These are phyloP conservation scores for Persicaria tinctoria DNA, from an alignment of 148 eudicot genomes.

Conservation along the genomic window DNA sequence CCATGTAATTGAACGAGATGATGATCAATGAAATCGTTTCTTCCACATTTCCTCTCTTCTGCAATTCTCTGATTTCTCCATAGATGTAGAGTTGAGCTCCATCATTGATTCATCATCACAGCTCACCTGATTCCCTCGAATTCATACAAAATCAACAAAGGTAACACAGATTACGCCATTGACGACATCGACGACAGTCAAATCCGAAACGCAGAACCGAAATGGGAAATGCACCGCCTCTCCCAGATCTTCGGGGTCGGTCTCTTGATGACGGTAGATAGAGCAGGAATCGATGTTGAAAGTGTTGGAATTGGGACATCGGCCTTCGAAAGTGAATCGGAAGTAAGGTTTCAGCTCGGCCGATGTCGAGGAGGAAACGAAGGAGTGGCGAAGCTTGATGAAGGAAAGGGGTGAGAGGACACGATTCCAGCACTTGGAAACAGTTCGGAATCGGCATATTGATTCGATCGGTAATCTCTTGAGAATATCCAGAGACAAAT, in stretches of 20 bases:
- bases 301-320: background rate
- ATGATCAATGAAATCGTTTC: no score
- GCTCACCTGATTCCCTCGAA: no score
- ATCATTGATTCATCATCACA: no score
- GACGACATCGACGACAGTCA: background rate
- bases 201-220: background rate
- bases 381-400: background rate
- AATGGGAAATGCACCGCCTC: background rate
- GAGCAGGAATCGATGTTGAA: background rate
- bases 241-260: background rate
- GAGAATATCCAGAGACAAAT: background rate
- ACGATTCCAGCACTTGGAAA: background rate
- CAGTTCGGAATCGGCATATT: background rate
- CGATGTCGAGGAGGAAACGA: background rate
- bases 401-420: background rate
- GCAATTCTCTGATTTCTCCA: no score
- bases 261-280: background rate
- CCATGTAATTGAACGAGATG: no score
- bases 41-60: no score
- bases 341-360: background rate
- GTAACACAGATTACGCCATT: background rate
- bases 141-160: no score
- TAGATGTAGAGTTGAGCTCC: no score
- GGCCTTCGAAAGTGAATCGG: background rate
- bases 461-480: background rate